Conservation (phyloP, 1,284 basidiomycete genomes). For the Fomitopsis schrenkii region DNA sequence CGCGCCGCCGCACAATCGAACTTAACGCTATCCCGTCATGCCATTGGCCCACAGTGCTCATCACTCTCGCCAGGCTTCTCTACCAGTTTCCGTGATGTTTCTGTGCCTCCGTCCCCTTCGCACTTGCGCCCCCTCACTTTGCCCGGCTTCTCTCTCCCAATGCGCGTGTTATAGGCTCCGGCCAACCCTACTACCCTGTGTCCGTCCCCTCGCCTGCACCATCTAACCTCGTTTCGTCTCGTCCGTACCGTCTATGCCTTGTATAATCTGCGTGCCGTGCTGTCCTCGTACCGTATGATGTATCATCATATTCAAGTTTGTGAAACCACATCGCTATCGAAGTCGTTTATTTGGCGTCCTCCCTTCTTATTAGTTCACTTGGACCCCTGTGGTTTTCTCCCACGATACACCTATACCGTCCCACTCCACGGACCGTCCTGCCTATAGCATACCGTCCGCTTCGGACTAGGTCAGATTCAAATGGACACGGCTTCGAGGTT, state of each 20-base stretch:
- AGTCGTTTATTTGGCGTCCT: background rate
- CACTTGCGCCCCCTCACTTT: background rate
- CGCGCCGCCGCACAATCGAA: background rate
- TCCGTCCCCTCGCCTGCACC: background rate
- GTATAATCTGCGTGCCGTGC: conserved; percentile 2
- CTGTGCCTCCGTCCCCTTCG: background rate
- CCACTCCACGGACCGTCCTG: background rate
- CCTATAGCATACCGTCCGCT: background rate
- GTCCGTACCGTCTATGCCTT: conserved; percentile 3
- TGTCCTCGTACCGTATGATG: conserved; percentile 3
- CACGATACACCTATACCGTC: background rate
- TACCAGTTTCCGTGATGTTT: background rate
- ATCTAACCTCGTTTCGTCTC: background rate
- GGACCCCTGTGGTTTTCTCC: background rate
- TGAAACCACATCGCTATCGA: conserved; percentile 7
- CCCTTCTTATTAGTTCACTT: background rate
- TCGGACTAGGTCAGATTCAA: background rate
- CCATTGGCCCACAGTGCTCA: background rate
- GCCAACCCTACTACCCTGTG: background rate
- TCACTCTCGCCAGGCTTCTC: background rate
- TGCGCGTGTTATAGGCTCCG: background rate
- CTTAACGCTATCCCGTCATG: background rate
- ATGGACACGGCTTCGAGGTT: background rate
- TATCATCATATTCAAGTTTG: conserved; percentile 1
- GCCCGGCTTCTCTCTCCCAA: background rate